Percentiles rank a stretch among this genome's conserved stretches.
These are phyloP conservation scores for Solanum lignicaule DNA, from an alignment of 257 asterid species.

Conservation along the genomic window DNA sequence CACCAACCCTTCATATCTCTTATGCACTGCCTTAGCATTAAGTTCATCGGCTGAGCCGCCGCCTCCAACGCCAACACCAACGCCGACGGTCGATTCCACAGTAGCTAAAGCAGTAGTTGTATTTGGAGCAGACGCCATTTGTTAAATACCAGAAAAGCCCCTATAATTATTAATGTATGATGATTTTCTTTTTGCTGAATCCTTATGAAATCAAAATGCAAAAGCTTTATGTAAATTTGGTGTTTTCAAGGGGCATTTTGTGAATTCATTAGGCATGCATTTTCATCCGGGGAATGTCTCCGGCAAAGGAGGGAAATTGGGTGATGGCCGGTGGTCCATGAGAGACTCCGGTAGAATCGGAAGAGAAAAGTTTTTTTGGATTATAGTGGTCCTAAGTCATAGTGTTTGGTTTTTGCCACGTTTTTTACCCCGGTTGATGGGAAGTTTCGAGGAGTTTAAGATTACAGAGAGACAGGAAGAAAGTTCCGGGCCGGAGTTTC, in stretches of 20 bases:
- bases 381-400: background rate
- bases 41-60: constrained; percentile 39
- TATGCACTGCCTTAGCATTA: constrained; percentile 75
- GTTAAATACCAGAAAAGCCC: background rate
- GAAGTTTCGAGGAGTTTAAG: background rate
- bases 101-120: constrained; percentile 24
- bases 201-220: background rate
- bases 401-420: background rate
- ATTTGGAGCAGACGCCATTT: constrained; percentile 47
- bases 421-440: background rate
- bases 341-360: constrained; percentile 3
- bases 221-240: background rate
- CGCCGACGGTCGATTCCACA: background rate
- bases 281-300: constrained; percentile 16
- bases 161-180: background rate
- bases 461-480: background rate
- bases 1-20: constrained; percentile 76
- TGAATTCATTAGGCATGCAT: background rate
- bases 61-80: background rate
- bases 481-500: background rate
- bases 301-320: constrained; percentile 2
- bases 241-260: background rate
- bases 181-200: background rate
- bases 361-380: background rate
- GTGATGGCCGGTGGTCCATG: constrained; percentile 23